Evolutionary conservation across 257 asterid genomes (phyloP).

Genomic region (Orobanche coerulescens): DNA sequence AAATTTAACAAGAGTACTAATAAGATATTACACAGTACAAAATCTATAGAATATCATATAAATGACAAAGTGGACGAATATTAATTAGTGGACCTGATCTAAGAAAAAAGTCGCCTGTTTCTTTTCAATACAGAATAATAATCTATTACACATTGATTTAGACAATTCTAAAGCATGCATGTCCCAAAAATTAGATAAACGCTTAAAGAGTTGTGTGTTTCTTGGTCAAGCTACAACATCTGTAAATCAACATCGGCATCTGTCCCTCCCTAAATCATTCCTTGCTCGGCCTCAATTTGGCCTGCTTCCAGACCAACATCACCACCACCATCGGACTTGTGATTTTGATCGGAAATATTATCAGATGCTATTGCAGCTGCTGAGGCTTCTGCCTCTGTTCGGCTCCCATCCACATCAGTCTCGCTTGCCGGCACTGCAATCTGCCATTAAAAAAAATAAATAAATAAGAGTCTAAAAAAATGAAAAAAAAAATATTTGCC

Average conservation of each 20-base stretch:
- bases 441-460: constrained; percentile 21
- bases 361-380: constrained; percentile 30
- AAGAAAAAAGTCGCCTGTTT: too few species aligned
- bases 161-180: not conserved
- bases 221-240: constrained; percentile 42
- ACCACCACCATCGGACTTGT: constrained; percentile 45
- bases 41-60: too few species aligned
- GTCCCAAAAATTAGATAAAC: not conserved
- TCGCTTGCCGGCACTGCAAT: constrained; percentile 45
- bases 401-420: constrained; percentile 45
- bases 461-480: not conserved
- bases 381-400: constrained; percentile 42
- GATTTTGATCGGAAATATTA: constrained; percentile 47
- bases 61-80: too few species aligned
- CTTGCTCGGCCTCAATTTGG: constrained; percentile 45
- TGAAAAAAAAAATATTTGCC: not conserved
- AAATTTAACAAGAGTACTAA: too few species aligned
- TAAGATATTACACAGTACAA: too few species aligned
- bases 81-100: too few species aligned
- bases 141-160: not conserved
- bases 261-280: constrained; percentile 46
- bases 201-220: not conserved
- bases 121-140: too few species aligned
- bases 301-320: constrained; percentile 61
- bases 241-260: constrained; percentile 59